Base-by-base conservation (phyloP, 2,329 filamentous ascomycete species). In the Didymella sp. region DNA sequence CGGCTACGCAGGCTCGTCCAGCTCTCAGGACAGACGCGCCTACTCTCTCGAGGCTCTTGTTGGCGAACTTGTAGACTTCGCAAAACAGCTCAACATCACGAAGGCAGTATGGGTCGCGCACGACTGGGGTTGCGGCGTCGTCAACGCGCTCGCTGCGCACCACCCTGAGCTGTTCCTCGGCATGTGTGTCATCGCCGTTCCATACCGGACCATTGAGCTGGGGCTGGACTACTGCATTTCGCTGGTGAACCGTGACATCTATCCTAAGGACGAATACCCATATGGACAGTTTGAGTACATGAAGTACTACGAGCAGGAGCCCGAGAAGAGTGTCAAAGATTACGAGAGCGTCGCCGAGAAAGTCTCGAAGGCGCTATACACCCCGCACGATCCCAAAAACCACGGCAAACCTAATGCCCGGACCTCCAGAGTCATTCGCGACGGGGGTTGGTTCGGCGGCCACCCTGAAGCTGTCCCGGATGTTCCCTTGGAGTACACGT, bases 91-190 rank as follows among this genome's bases (percentile, higher is more conserved):
- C 51, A 59, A 73, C 17, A 64, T 79, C 19, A 56, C 68, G 0
- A 72, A 73, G 7, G 80, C 80, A 1, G 64, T 84, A n/a, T 83
- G 81, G 80, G 68, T 81, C 30, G 79, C 73, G 12, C 80, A 82
- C 55, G 79, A 81, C 60, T 81, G 79, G 80, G 75, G 75, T 27
- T 70, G 67, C 17, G 73, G 69, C 11, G 61, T 75, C 3, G 63
- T 71, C 21, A 75, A 64, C 62, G 60, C 64, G 6, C 63, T 75
- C 19, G 71, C 69, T 6, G 63, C 69, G 1, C 67, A 70, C 17
- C 63, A 74, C 25, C 76, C 76, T 0, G 69, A 76, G 22, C 58
- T 68, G 6, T 74, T 70, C 50, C 61, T 70, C 7, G 76, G 61
- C 6, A 61, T 69, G 8, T 68, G 59, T 0, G 58, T 63, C 27